These are phyloP conservation scores for Boechera retrofracta DNA, from an alignment of 345 rosid species.

Conservation along the genomic window DNA sequence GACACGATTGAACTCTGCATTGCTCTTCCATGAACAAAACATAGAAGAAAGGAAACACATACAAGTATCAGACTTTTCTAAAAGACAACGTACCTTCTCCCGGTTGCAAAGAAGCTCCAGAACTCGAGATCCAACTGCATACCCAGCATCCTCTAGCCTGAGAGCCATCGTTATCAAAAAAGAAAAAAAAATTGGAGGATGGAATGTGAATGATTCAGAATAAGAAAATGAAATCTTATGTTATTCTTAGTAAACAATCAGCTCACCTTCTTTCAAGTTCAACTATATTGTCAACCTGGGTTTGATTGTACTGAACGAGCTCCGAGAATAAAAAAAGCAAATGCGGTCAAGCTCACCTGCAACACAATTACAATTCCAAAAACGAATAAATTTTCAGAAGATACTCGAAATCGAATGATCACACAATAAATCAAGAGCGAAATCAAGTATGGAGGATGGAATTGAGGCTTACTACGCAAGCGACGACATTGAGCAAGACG, in stretches of 20 bases:
- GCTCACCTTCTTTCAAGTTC: slow-evolving; percentile 89
- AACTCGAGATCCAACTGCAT: slow-evolving; percentile 88
- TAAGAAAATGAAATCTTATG: neutral
- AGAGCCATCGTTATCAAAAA: slow-evolving; percentile 7
- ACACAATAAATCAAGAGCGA: neutral
- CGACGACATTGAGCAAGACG: slow-evolving; percentile 62
- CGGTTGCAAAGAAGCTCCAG: slow-evolving; percentile 91
- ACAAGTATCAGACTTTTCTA: too few relatives aligned
- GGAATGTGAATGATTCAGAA: neutral
- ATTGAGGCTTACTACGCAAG: slow-evolving; percentile 59
- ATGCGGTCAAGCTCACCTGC: slow-evolving; percentile 71
- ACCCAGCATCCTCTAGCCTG: slow-evolving; percentile 98
- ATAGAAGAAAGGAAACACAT: too few relatives aligned
- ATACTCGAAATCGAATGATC: slow-evolving; percentile 9
- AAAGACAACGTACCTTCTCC: slow-evolving; percentile 61
- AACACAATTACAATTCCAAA: slow-evolving; percentile 1
- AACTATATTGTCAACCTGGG: slow-evolving; percentile 95
- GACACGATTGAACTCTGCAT: too few relatives aligned
- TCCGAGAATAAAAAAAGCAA: slow-evolving; percentile 65
- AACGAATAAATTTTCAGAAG: neutral
- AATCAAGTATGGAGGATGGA: neutral
- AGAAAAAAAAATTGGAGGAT: neutral
- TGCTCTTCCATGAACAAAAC: too few relatives aligned
- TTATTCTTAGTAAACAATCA: neutral
- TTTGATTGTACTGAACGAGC: slow-evolving; percentile 96